Base-by-base conservation (phyloP, 2,329 filamentous ascomycete genomes). In the Ascochyta rabiei region DNA sequence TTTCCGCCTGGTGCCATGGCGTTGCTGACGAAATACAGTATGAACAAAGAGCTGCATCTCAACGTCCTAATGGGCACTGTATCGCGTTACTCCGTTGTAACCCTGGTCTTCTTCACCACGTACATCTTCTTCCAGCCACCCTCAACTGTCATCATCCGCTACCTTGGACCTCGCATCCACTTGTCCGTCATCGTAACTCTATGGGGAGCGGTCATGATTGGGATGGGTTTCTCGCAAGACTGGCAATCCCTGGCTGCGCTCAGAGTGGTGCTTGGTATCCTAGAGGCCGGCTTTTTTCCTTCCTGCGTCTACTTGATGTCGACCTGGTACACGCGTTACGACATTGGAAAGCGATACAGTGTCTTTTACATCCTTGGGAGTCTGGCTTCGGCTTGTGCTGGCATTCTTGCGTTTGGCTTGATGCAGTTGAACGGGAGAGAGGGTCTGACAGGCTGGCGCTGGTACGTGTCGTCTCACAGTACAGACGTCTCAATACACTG, bases 311-410 rank as follows among this genome's bases (percentile, higher is more conserved):
- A 48, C 15, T 26, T 53, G 13, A 45, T 57, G 40, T 57, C 54
- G 2, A 48, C 43, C 5, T 57, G 54, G 54, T 79, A 80, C 50
- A 71, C 75, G 8, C 71, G 77, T 80, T 88, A 84, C 62, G 87
- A 91, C 73, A 80, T 90, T 16, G 87, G 88, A 45, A 88, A 87
- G 70, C 80, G 88, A 44, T 89, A 89, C 67, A 85, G 86, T 0
- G 71, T 82, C 21, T 91, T 91, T 66, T 90, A 89, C 69, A 80
- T 90, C 15, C 79, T 90, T 5, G 87, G 88, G 33, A 87, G 83
- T 58, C 78, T 88, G 6, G 86, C 88, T 0, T 82, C 85, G 0
- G 88, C 85, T 1, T 87, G 88, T 61, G 79, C 86, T 0, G 87
- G 88, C 50, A 86, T 91, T 41, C 78, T 91, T 1, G 86, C 89